Evolutionary conservation across 176 grass and related monocot species (phyloP), one percentile per base, ranked within the genome.

Genomic region (Rhynchospora tenuis): DNA sequence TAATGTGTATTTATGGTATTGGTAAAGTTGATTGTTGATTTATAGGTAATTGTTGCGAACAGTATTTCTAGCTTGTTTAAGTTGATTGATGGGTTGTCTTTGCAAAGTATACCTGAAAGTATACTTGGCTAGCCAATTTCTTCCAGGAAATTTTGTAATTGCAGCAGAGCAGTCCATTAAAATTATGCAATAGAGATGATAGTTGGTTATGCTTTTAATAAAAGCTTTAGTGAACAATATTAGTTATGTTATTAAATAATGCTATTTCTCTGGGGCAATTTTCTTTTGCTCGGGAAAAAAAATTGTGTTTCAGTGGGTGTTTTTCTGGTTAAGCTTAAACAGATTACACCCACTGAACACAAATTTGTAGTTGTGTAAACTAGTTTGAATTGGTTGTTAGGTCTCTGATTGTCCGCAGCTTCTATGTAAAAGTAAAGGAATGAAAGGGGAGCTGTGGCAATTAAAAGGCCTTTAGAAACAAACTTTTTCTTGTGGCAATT

Each of bases 71-170:
- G 5, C 6, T 46, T 47, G 6, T 57, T 64, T 64, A 82, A 45
- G 33, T 45, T 81, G n/a, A 62, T 47, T 64, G 0, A 64, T 81
- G 58, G 78, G 43, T 81, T 81, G 31, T 81, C 56, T 27, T 59
- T 81, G 59, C 57, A 47, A 47, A 81, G 29, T 26, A 64, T 6
- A 20, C 55, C 31, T 64, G 78, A 10, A 45, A 64, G 56, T 27
- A 82, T 44, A 64, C 66, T 62, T 45, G 51, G 59, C 23, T 65
- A 64, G 61, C 63, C 23, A 82, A 19, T 82, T 27, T 62, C 63
- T 65, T 50, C 38, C 46, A 51, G 73, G 73, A 56, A 77, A 77
- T 77, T 77, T 77, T 77, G 73, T 56, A 77, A 55, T 77, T 56
- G 48, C 50, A 56, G 29, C 24, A 54, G 72, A 77, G 55, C 50